A percentile compares a stretch with the other conserved stretches of the same genome.
These are phyloP conservation scores for Cyathus striatus DNA, from an alignment of 768 basidiomycete species.

Conservation along the genomic window DNA sequence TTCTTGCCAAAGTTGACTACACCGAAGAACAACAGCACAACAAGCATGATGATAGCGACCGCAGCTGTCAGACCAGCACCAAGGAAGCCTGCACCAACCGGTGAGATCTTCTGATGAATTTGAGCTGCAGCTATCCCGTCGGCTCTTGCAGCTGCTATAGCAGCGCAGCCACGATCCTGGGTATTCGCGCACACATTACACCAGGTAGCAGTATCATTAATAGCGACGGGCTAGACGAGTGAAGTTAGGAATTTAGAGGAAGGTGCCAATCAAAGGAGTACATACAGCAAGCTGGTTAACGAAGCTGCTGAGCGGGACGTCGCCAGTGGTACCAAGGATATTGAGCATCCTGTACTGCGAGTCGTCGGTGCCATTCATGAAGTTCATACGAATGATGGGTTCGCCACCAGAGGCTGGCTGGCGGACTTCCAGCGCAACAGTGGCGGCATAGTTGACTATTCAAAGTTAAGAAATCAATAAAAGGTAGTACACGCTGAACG, in stretches of 20 bases:
- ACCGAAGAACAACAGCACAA: constrained; percentile 35
- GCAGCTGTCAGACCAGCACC: constrained; percentile 53
- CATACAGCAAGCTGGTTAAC: constrained; percentile 31
- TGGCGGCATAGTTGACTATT: constrained; percentile 58
- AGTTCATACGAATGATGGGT: constrained; percentile 58
- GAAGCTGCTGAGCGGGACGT: constrained; percentile 52
- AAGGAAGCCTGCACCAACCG: constrained; percentile 63
- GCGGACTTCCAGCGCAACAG: constrained; percentile 56
- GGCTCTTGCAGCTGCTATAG: constrained; percentile 31
- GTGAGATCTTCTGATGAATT: constrained; percentile 34
- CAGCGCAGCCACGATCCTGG: constrained; percentile 51
- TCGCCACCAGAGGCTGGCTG: constrained; percentile 33
- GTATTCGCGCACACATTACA: constrained; percentile 55
- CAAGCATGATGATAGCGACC: constrained; percentile 31
- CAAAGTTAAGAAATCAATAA: neutral
- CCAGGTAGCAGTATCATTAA: constrained; percentile 54
- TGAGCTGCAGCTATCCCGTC: constrained; percentile 16
- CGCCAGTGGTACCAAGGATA: constrained; percentile 38
- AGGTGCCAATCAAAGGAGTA: neutral
- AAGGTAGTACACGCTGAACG: constrained; percentile 4
- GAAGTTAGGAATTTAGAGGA: constrained; percentile 1
- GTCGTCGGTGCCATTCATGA: constrained; percentile 62
- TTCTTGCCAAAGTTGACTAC: constrained; percentile 21
- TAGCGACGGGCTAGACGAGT: constrained; percentile 34
- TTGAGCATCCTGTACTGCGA: constrained; percentile 40